Conservation (phyloP, 2,329 filamentous ascomycete species). For the Pyricularia sp. region DNA sequence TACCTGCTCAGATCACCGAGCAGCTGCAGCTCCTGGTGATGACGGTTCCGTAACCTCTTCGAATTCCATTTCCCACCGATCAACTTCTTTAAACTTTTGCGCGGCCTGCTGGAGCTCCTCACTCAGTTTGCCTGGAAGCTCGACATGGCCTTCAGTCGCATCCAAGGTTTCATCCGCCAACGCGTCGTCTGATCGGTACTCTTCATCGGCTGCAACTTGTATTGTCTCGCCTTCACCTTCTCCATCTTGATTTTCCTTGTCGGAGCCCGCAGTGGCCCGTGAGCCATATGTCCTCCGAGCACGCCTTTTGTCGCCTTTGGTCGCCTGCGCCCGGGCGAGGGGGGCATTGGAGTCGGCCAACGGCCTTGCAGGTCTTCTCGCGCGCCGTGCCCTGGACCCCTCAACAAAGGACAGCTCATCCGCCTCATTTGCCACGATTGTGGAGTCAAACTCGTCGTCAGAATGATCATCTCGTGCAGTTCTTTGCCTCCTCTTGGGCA, state of each 20-base stretch:
- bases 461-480: constrained; percentile 3
- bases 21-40: constrained; percentile 37
- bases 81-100: constrained; percentile 60
- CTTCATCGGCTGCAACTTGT: constrained; percentile 24
- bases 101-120: constrained; percentile 49
- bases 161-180: constrained; percentile 36
- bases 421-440: constrained; percentile 35
- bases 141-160: constrained; percentile 14
- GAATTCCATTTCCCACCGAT: constrained; percentile 59
- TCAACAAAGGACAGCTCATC: constrained; percentile 41
- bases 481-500: constrained; percentile 42
- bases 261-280: constrained; percentile 27
- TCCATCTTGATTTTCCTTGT: constrained; percentile 47
- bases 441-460: constrained; percentile 30
- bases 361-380: not conserved
- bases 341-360: constrained; percentile 1
- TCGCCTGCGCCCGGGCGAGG: constrained; percentile 8
- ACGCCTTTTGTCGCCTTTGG: constrained; percentile 11
- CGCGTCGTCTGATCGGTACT: constrained; percentile 15
- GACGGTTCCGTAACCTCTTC: constrained; percentile 51
- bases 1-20: constrained; percentile 1
- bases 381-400: constrained; percentile 3
- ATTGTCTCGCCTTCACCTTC: constrained; percentile 23
- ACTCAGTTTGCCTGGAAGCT: constrained; percentile 28
- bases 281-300: constrained; percentile 39